Evolutionary conservation across 495 filamentous ascomycete genomes (phyloP).

Genomic region (Aspergillus avenaceus): DNA sequence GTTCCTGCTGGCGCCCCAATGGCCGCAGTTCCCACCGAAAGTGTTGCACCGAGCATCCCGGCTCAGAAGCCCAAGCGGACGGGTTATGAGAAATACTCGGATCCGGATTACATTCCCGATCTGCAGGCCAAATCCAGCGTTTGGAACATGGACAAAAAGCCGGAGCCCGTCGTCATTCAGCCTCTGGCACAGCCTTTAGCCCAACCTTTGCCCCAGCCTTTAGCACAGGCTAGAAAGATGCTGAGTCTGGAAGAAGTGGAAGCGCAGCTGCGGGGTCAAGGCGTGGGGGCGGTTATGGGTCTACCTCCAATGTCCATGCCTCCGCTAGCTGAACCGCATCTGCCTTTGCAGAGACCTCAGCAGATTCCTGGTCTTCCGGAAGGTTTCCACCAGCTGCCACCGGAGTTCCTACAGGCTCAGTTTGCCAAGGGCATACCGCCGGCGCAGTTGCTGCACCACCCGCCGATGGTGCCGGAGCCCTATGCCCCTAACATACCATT

Average conservation of each 20-base stretch:
- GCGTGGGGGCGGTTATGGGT: slow-evolving; percentile 29
- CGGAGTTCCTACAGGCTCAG: slow-evolving; percentile 52
- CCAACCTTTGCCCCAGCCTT: slow-evolving; percentile 9
- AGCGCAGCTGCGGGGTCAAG: slow-evolving; percentile 77
- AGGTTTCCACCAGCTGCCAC: slow-evolving; percentile 33
- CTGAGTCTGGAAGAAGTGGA: slow-evolving; percentile 97
- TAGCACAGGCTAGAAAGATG: slow-evolving; percentile 64
- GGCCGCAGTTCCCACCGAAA: slow-evolving; percentile 28
- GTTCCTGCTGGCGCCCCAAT: slow-evolving; percentile 34
- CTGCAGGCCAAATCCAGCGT: slow-evolving; percentile 89
- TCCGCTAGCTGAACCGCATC: slow-evolving; percentile 26
- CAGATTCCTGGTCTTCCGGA: slow-evolving; percentile 39
- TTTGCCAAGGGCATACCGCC: slow-evolving; percentile 38
- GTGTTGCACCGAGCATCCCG: slow-evolving; percentile 32
- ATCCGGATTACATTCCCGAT: slow-evolving; percentile 71
- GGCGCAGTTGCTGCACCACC: slow-evolving; percentile 46
- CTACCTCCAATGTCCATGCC: slow-evolving; percentile 29
- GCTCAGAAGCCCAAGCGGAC: slow-evolving; percentile 58
- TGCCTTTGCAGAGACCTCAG: slow-evolving; percentile 39
- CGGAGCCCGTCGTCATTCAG: slow-evolving; percentile 21
- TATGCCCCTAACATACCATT: slow-evolving; percentile 37
- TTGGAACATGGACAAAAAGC: slow-evolving; percentile 72
- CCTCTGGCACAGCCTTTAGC: slow-evolving; percentile 4
- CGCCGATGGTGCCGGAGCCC: slow-evolving; percentile 42
- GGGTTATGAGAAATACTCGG: slow-evolving; percentile 85